Percentiles rank a stretch among this genome's conserved stretches.
Evolutionary conservation across 257 asterid genomes (phyloP).

Genomic region (Nicotiana attenuata): DNA sequence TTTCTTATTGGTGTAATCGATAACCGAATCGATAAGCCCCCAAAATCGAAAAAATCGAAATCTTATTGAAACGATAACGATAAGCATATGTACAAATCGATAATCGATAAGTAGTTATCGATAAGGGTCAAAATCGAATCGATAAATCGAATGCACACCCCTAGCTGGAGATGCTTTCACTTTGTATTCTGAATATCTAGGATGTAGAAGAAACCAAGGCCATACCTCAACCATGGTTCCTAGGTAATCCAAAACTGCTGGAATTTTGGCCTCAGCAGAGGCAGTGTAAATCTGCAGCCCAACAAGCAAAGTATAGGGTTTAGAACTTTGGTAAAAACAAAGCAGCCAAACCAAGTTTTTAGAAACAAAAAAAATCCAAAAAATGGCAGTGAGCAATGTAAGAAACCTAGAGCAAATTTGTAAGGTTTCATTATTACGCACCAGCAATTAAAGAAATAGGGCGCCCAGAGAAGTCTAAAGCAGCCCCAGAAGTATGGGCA

Average conservation of each 20-base stretch:
- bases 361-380: background rate
- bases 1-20: too few relatives aligned
- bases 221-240: slow-evolving; percentile 80
- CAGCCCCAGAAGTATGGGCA: background rate
- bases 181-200: background rate
- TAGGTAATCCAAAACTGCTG: slow-evolving; percentile 88
- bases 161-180: background rate
- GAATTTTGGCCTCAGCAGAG: slow-evolving; percentile 86
- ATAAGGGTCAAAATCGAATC: too few relatives aligned
- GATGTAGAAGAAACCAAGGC: slow-evolving; percentile 9
- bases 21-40: too few relatives aligned
- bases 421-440: background rate
- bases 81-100: too few relatives aligned
- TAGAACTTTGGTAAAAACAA: slow-evolving; percentile 11
- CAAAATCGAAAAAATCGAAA: too few relatives aligned
- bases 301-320: slow-evolving; percentile 2
- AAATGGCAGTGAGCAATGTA: background rate
- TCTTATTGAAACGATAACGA: too few relatives aligned
- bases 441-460: background rate
- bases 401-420: background rate
- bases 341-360: background rate
- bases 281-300: slow-evolving; percentile 61
- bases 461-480: background rate
- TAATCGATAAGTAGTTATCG: too few relatives aligned
- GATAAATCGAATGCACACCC: too few relatives aligned